These are phyloP conservation scores for Colletotrichum sp. DNA, from an alignment of 2,329 filamentous ascomycete species.

Conservation along the genomic window DNA sequence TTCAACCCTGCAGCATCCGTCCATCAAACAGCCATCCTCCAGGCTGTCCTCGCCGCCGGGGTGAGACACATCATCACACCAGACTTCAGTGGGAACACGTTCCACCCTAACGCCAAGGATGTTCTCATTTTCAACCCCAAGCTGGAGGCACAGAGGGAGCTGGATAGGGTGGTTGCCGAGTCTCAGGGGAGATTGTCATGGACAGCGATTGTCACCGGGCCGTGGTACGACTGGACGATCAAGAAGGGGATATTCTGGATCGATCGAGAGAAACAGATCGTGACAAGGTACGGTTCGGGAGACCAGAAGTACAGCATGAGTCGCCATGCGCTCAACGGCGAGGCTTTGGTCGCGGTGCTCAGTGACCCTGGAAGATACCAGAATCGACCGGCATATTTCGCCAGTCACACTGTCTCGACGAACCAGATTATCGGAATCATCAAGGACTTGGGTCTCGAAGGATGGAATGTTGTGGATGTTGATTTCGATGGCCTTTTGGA, in stretches of 20 bases:
- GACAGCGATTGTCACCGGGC: constrained; percentile 25
- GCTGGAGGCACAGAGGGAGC: constrained; percentile 26
- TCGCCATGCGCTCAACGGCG: not conserved
- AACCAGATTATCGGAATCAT: constrained; percentile 1
- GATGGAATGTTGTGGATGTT: not conserved
- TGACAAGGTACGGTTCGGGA: constrained; percentile 18
- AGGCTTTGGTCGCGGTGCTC: constrained; percentile 14
- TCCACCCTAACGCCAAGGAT: constrained; percentile 17
- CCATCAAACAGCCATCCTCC: constrained; percentile 23
- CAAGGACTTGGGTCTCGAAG: not conserved
- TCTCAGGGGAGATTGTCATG: constrained; percentile 10
- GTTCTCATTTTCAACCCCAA: constrained; percentile 21
- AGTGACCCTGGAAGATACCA: not conserved
- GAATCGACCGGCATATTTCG: not conserved
- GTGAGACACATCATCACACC: constrained; percentile 25
- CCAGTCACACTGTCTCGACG: constrained; percentile 10
- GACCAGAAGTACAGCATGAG: constrained; percentile 11
- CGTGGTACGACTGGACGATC: constrained; percentile 27
- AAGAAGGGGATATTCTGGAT: constrained; percentile 24
- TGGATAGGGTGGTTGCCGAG: constrained; percentile 9
- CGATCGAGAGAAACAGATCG: not conserved
- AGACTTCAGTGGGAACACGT: constrained; percentile 26
- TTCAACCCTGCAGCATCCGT: constrained; percentile 26
- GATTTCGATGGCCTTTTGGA: not conserved
- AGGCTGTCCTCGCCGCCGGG: constrained; percentile 21